Conservation (phyloP, 139 green algal species). For the Protoeuglena noctilucae region DNA sequence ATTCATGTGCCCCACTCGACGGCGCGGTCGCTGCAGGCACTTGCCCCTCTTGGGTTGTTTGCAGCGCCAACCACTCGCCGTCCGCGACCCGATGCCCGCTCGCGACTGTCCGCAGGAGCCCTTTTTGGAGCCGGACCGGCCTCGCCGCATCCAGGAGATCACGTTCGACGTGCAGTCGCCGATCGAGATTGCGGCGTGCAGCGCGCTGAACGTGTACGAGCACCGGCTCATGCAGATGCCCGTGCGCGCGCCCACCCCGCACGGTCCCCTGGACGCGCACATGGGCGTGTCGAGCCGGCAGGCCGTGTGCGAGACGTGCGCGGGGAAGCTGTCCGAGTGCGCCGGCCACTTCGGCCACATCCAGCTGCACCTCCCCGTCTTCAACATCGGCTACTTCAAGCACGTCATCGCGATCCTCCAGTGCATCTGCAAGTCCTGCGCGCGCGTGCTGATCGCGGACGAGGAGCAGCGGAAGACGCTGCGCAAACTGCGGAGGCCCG, state of each 20-base stretch:
- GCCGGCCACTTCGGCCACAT: slow-evolving; percentile 96
- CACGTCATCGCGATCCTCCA: slow-evolving; percentile 71
- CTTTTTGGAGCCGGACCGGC: no score
- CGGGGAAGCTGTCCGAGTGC: slow-evolving; percentile 78
- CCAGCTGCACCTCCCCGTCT: slow-evolving; percentile 88
- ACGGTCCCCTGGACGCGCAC: slow-evolving; percentile 6
- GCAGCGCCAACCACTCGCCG: no score
- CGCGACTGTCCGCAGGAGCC: no score
- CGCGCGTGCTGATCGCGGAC: slow-evolving; percentile 67
- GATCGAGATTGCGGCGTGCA: no score
- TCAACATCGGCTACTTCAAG: slow-evolving; percentile 97
- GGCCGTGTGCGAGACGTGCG: slow-evolving; percentile 73
- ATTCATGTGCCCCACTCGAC: no score
- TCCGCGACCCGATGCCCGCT: no score
- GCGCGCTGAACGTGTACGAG: no score
- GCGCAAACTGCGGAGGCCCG: slow-evolving; percentile 44
- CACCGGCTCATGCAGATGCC: no score
- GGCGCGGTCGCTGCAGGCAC: no score
- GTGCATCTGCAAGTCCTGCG: slow-evolving; percentile 94
- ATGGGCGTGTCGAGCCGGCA: slow-evolving; percentile 65
- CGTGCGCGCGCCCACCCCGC: not conserved
- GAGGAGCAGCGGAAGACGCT: slow-evolving; percentile 42
- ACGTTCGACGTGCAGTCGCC: slow-evolving; percentile 9
- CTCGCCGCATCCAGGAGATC: not conserved
- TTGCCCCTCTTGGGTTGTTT: no score